A percentile compares a stretch with the other conserved stretches of the same genome.
Conservation (phyloP, 129 eudicot genomes). For the Centaurea solstitialis region DNA sequence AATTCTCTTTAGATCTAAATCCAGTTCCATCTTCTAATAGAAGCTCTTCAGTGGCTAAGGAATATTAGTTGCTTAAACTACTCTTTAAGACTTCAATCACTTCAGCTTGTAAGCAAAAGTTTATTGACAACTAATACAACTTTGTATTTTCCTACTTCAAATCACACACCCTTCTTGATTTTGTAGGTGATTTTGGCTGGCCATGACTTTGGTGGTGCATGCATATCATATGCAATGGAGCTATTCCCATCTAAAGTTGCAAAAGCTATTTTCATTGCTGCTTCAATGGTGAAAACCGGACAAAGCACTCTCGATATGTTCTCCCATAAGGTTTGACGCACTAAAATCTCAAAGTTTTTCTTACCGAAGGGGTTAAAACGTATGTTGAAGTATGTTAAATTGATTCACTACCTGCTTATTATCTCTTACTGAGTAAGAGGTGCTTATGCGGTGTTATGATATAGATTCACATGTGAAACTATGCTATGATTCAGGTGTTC, state of each 20-base stretch:
- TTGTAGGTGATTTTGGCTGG: slow-evolving; percentile 91
- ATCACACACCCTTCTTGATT: background rate
- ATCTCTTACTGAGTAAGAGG: background rate
- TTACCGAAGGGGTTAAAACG: background rate
- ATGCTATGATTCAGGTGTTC: too few relatives aligned
- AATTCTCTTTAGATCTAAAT: background rate
- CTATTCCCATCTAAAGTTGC: slow-evolving; percentile 63
- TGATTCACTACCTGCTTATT: background rate
- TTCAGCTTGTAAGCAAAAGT: background rate
- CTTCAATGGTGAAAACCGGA: slow-evolving; percentile 76
- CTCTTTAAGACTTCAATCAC: background rate
- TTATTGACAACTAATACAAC: background rate
- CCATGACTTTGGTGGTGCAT: slow-evolving; percentile 95
- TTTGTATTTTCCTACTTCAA: background rate
- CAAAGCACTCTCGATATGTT: slow-evolving; percentile 87
- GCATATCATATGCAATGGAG: slow-evolving; percentile 93
- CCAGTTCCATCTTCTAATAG: background rate
- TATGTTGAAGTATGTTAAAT: background rate
- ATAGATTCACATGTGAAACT: too few relatives aligned
- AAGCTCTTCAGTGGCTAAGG: background rate
- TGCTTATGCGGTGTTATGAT: background rate
- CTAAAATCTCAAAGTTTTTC: background rate
- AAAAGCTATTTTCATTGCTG: slow-evolving; percentile 87
- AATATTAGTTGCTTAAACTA: background rate
- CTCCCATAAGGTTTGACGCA: slow-evolving; percentile 71